Conservation (phyloP, 176 grass and related monocot genomes). For the Cenchrus purpureus region DNA sequence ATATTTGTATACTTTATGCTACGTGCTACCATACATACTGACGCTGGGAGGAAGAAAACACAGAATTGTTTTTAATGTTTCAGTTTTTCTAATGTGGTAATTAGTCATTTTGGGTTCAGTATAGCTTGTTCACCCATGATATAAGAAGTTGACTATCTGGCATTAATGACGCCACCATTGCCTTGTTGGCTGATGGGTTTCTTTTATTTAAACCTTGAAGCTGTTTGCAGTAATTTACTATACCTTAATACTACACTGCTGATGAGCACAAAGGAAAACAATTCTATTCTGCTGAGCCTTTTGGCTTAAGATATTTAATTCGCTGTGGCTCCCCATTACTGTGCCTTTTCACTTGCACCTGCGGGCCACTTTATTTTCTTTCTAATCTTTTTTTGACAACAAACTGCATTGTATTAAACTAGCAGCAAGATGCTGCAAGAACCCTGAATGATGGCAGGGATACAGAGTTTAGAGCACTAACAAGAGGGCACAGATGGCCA, state of each 20-base stretch:
- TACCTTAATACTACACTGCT: background rate
- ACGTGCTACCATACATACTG: background rate
- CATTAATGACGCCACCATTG: constrained; percentile 1
- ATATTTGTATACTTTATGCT: too few species aligned
- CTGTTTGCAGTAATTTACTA: constrained; percentile 24
- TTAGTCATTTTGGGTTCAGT: constrained; percentile 1
- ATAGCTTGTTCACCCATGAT: constrained; percentile 13
- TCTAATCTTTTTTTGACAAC: background rate
- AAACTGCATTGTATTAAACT: too few species aligned
- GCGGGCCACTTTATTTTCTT: constrained; percentile 31
- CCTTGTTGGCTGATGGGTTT: background rate
- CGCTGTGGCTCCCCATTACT: constrained; percentile 29
- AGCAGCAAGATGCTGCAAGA: too few species aligned
- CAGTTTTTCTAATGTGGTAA: background rate
- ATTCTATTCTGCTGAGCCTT: constrained; percentile 10
- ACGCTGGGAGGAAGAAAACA: background rate
- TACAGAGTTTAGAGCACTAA: too few species aligned
- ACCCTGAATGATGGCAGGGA: too few species aligned
- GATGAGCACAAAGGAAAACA: background rate
- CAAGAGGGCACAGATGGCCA: too few species aligned
- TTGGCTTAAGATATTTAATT: constrained; percentile 38
- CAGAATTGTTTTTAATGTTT: background rate
- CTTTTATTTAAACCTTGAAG: constrained; percentile 20
- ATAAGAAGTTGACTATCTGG: background rate
- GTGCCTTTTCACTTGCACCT: constrained; percentile 42